Percentiles rank a stretch among this genome's conserved stretches.
Evolutionary conservation across 169 alveolate species (phyloP).

Genomic region (Plasmodium yoelii): DNA sequence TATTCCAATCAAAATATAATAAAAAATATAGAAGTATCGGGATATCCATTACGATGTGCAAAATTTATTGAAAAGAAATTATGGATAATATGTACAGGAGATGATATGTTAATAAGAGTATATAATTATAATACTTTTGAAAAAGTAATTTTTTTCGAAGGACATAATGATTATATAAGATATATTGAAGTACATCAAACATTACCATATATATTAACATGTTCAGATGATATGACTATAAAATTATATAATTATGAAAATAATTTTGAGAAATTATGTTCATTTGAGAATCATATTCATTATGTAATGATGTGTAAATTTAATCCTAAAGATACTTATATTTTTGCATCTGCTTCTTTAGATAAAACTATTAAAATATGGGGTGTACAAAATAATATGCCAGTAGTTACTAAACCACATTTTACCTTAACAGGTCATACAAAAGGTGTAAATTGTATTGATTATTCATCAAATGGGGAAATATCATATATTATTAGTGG

Average conservation of each 20-base stretch:
- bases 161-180: slow-evolving; percentile 98
- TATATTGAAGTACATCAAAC: slow-evolving; percentile 96
- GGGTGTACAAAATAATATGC: slow-evolving; percentile 88
- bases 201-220: slow-evolving; percentile 94
- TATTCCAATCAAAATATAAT: slow-evolving; percentile 92
- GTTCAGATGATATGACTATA: slow-evolving; percentile 97
- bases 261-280: slow-evolving; percentile 92
- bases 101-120: slow-evolving; percentile 94
- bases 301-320: slow-evolving; percentile 98
- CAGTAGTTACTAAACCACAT: slow-evolving; percentile 91
- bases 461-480: slow-evolving; percentile 87
- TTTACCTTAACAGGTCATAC: slow-evolving; percentile 97
- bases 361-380: slow-evolving; percentile 96
- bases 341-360: slow-evolving; percentile 97
- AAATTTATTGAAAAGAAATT: slow-evolving; percentile 95
- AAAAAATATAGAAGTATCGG: slow-evolving; percentile 94
- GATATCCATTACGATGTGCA: slow-evolving; percentile 96
- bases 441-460: slow-evolving; percentile 97
- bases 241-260: slow-evolving; percentile 97
- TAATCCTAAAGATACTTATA: slow-evolving; percentile 97
- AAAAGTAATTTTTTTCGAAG: slow-evolving; percentile 94
- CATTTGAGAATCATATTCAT: slow-evolving; percentile 97
- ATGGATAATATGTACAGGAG: slow-evolving; percentile 96
- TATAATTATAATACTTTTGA: slow-evolving; percentile 98
- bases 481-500: slow-evolving; percentile 96